Evolutionary conservation across 2,329 filamentous ascomycete species (phyloP), one percentile per base, ranked within the genome.

Genomic region (Rhynchosporium graminicola): DNA sequence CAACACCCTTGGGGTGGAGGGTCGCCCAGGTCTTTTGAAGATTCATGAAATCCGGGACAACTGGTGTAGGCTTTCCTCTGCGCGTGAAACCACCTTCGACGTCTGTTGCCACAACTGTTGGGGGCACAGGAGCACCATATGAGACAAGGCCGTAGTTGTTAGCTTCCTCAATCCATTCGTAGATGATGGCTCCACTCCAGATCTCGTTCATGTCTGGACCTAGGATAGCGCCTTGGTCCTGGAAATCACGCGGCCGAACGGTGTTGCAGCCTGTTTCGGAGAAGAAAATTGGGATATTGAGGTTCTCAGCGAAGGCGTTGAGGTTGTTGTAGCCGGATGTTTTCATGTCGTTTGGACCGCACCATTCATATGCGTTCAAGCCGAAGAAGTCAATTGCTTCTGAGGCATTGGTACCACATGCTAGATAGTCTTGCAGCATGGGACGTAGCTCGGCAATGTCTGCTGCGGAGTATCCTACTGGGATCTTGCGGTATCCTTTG

Each of bases 211-310:
- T 96, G 2, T 90, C 77, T 0, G 80, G 69, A 48, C 90, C 88
- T 70, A 95, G 89, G 69, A 96, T 91, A 56, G 90, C 87, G 46
- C 83, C 80, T 76, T 95, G 90, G 73, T 96, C 89, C 29, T 80
- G 80, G 73, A 90, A 92, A 1, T 80, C 77, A 48, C 89, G 83
- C 0, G 87, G 86, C 1, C 78, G 77, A 0, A 81, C 80, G 5
- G 79, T 81, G 73, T 90, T 93, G 82, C 92, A 96, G 63, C 92
- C 92, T 3, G 91, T 95, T 77, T 96, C 92, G 40, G 90, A 93
- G 77, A 96, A 91, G 80, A 92, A 93, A 70, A 95, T 91, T 26
- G 91, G 92, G n/a, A 96, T 86, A 52, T 87, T 88, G 76, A 92
- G 93, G 70, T 84, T 76, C 43, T 82, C 82, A 5, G 89, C 87